Percentiles rank a stretch among this genome's conserved stretches.
Evolutionary conservation across 2,329 filamentous ascomycete genomes (phyloP).

Genomic region (Sarocladiaceae sp.): DNA sequence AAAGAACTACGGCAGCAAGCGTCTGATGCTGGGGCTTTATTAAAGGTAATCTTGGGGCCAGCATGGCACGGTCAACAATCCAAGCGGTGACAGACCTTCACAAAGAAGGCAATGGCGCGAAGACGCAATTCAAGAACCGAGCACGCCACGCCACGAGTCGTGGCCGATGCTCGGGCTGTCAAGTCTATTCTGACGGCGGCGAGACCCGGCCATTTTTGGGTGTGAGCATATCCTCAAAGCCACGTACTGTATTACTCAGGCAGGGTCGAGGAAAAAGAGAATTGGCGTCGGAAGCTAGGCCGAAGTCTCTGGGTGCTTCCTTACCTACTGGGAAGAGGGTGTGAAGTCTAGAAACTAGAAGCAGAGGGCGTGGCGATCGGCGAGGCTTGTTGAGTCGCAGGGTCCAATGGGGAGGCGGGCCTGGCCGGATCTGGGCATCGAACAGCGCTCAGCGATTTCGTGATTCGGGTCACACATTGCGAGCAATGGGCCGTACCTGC

Average conservation of each 20-base stretch:
- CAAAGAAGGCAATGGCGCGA: neutral
- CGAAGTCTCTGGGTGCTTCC: no score
- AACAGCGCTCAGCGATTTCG: neutral
- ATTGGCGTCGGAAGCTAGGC: neutral
- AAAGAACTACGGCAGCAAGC: no score
- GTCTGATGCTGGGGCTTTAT: no score
- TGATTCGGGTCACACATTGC: slow-evolving; percentile 6
- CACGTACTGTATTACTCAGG: neutral
- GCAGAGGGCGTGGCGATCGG: neutral
- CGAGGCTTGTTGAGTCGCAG: neutral
- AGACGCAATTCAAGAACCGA: neutral
- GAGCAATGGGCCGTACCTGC: slow-evolving; percentile 5
- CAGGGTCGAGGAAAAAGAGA: neutral
- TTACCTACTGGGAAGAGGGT: neutral
- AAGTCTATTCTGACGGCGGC: neutral
- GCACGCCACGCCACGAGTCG: neutral
- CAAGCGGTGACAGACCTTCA: neutral
- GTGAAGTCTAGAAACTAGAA: neutral
- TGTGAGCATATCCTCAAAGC: neutral
- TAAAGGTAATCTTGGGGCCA: no score
- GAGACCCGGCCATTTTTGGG: neutral
- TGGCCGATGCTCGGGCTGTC: neutral
- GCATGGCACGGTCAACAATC: no score
- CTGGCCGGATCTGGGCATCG: neutral
- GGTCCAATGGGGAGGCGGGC: neutral